Percentiles rank a stretch among this genome's conserved stretches.
Evolutionary conservation across 139 green algal genomes (phyloP).

Genomic region (Haematococcus sp.): DNA sequence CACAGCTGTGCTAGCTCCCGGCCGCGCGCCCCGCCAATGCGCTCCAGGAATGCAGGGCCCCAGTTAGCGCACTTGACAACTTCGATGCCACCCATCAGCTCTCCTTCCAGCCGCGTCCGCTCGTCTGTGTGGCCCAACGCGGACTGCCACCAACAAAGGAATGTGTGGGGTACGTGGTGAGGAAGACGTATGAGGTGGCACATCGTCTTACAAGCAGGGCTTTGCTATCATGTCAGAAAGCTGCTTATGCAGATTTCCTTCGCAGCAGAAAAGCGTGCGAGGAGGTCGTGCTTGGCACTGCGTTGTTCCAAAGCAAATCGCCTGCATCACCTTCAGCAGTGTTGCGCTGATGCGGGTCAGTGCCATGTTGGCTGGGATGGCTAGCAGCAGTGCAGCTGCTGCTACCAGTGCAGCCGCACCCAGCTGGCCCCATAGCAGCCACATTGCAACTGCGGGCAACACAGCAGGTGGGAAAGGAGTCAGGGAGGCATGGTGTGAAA

Average conservation of each 20-base stretch:
- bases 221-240: too few relatives aligned
- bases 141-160: too few relatives aligned
- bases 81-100: constrained; percentile 66
- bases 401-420: constrained; percentile 44
- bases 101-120: constrained; percentile 62
- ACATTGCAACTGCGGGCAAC: constrained; percentile 29
- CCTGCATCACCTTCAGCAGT: constrained; percentile 18
- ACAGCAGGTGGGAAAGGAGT: not conserved
- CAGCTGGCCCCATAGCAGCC: constrained; percentile 61
- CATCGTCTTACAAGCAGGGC: too few relatives aligned
- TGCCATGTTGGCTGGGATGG: constrained; percentile 50
- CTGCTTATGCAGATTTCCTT: too few relatives aligned
- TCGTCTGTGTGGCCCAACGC: constrained; percentile 57
- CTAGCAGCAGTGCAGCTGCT: constrained; percentile 41
- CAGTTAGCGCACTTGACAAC: constrained; percentile 69
- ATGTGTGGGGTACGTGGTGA: too few relatives aligned
- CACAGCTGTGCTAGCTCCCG: constrained; percentile 48
- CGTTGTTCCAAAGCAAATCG: too few relatives aligned
- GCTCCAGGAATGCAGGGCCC: constrained; percentile 43
- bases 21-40: constrained; percentile 27
- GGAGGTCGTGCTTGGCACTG: too few relatives aligned
- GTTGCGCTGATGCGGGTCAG: constrained; percentile 9
- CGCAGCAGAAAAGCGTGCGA: too few relatives aligned
- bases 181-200: too few relatives aligned
- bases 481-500: too few relatives aligned